These are phyloP conservation scores for Phytopythium ostracodes DNA, from an alignment of 352 stramenopile genomes.

Conservation along the genomic window DNA sequence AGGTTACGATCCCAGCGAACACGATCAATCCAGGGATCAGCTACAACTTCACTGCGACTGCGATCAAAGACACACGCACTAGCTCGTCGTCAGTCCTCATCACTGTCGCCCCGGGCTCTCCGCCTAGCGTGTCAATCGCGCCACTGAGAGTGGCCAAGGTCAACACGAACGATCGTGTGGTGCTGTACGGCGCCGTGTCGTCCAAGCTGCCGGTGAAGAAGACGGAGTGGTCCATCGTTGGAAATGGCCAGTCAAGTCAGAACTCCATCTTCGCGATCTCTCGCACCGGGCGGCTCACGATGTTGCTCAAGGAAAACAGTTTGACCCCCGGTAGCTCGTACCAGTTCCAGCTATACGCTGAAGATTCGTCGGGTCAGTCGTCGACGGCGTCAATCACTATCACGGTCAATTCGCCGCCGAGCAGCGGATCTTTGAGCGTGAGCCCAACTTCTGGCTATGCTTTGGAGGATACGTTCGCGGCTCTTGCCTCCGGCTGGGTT, in stretches of 20 bases:
- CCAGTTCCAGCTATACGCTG: constrained; percentile 41
- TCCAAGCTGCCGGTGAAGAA: constrained; percentile 42
- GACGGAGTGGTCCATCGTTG: constrained; percentile 45
- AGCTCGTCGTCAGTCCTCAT: constrained; percentile 35
- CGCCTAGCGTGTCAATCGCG: constrained; percentile 51
- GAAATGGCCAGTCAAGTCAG: constrained; percentile 19
- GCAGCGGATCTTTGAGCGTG: constrained; percentile 36
- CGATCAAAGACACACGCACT: constrained; percentile 35
- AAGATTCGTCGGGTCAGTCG: constrained; percentile 35
- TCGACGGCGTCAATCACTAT: constrained; percentile 41
- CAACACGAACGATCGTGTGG: constrained; percentile 49
- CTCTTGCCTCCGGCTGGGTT: constrained; percentile 54
- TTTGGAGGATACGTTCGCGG: constrained; percentile 47
- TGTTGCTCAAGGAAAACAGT: constrained; percentile 44
- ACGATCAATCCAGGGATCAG: constrained; percentile 41
- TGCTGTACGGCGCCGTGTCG: constrained; percentile 40
- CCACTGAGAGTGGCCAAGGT: constrained; percentile 37
- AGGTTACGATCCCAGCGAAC: constrained; percentile 34
- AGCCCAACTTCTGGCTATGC: constrained; percentile 40
- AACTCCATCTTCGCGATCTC: constrained; percentile 40
- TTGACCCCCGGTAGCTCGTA: constrained; percentile 42
- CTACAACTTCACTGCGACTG: constrained; percentile 46
- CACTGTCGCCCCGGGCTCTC: constrained; percentile 40
- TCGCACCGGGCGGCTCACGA: constrained; percentile 27
- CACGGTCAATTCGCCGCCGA: constrained; percentile 45